A percentile compares a stretch with the other conserved stretches of the same genome.
phyloP scores from a whole-genome alignment of 2,329 filamentous ascomycete species.

The Colletotrichum cordylinicola region DNA sequence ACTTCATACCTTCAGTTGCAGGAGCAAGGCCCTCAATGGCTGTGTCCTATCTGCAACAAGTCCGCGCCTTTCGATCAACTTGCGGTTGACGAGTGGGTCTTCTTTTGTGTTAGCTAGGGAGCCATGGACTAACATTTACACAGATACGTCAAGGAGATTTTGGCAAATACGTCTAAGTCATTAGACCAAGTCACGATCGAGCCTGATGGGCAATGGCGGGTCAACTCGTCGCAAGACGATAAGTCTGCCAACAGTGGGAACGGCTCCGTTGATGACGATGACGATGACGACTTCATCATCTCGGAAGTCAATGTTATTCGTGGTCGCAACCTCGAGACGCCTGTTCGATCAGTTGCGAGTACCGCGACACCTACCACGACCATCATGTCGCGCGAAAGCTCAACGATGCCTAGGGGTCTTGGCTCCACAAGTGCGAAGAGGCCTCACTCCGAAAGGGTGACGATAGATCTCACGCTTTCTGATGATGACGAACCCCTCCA shows the following conservation, averaged over 20 bases:
- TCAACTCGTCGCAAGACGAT: conserved; percentile 40
- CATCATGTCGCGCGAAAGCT: conserved; percentile 41
- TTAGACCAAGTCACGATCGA: conserved; percentile 90
- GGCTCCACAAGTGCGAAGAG: conserved; percentile 51
- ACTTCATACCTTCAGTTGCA: conserved; percentile 91
- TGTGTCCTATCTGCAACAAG: conserved; percentile 94
- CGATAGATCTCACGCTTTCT: conserved; percentile 60
- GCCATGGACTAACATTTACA: conserved; percentile 18
- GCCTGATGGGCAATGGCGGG: conserved; percentile 79
- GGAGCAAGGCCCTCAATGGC: conserved; percentile 95
- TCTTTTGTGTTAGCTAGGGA: background rate
- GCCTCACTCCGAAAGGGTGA: conserved; percentile 53
- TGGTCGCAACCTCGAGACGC: conserved; percentile 40
- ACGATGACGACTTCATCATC: conserved; percentile 56
- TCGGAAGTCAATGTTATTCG: conserved; percentile 45
- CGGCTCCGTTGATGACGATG: conserved; percentile 32
- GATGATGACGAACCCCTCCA: conserved; percentile 61
- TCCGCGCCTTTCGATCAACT: conserved; percentile 79
- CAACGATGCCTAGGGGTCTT: conserved; percentile 39
- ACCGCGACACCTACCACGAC: conserved; percentile 41
- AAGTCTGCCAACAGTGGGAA: conserved; percentile 24
- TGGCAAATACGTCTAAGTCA: conserved; percentile 72
- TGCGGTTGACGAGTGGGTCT: conserved; percentile 81
- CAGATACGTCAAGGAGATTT: conserved; percentile 84
- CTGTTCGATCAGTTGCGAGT: conserved; percentile 39